phyloP scores from a whole-genome alignment of 164 flowering plant genomes.

The Aristolochia californica region DNA sequence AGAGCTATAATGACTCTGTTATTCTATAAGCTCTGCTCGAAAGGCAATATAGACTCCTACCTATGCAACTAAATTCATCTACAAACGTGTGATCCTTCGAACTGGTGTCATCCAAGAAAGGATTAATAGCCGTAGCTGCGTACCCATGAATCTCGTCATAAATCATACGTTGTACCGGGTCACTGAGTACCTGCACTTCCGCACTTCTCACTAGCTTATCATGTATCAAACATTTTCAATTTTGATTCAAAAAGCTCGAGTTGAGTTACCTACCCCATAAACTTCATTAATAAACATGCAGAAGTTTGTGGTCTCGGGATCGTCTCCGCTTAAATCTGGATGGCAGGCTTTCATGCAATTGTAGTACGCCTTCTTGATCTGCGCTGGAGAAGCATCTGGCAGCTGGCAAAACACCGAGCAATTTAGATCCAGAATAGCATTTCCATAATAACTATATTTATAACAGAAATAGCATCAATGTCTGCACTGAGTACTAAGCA shows the following conservation, averaged over 20 bases:
- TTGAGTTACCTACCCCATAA: conserved; percentile 47
- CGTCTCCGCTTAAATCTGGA: conserved; percentile 90
- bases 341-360: conserved; percentile 95
- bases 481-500: too few relatives aligned
- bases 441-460: neutral
- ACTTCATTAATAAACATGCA: conserved; percentile 94
- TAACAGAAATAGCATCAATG: neutral
- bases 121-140: conserved; percentile 71
- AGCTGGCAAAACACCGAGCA: conserved; percentile 37
- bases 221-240: neutral
- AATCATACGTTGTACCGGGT: conserved; percentile 85
- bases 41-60: conserved; percentile 22
- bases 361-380: conserved; percentile 87
- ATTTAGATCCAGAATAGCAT: too few relatives aligned
- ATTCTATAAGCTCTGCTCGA: neutral
- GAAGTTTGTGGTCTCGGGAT: conserved; percentile 76
- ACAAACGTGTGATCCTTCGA: conserved; percentile 82
- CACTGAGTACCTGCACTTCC: conserved; percentile 65
- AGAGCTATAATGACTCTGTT: neutral
- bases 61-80: conserved; percentile 96
- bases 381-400: conserved; percentile 84
- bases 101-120: conserved; percentile 72
- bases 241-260: neutral
- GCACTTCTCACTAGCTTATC: neutral
- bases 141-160: conserved; percentile 97